Base-by-base conservation (phyloP, 768 basidiomycete species). In the Hemileccinum impolitum region DNA sequence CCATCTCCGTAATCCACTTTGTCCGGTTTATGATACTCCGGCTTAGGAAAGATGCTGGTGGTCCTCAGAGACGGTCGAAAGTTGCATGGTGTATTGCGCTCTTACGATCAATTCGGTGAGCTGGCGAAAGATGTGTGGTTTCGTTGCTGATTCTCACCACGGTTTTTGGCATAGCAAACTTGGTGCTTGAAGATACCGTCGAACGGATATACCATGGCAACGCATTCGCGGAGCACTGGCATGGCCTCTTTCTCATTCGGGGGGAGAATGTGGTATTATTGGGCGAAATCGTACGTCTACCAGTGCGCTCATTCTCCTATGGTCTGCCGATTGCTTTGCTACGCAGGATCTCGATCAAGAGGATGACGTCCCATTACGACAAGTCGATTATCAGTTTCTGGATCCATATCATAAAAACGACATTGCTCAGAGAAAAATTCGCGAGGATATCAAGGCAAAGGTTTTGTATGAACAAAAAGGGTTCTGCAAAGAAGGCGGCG, bases 101-200 rank as follows among this genome's bases (percentile, higher is more conserved):
- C 93, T 18, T 99, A 99, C 68, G 96, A 99, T 75, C 96, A 99
- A 64, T 99, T 97, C 60, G 96, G 96, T 98, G 69, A 61, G 85
- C 49, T 15, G 17, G 19, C 26, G 9, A 12, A 15, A 25, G 31
- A 30, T 18, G 47, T 34, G 39, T 34, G 18, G 25, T 7, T 31
- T 28, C 9, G 30, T 46, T 17, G 39, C 17, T 37, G 54, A 42
- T 36, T 19, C 41, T 44, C 32, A 54, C 40, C 34, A 36, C 39
- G 21, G n/a, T 19, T 37, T 46, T 30, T 21, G 46, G 43, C 43
- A 38, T 62, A 99, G 96, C 96, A 57, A 99, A 99, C 70, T 87
- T 99, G 58, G 93, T 99, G 8, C 78, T 98, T 38, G 94, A 97
- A 69, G 90, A 93, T 66, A 94, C 94, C 11, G 82, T 94, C 55